These are phyloP conservation scores for Orbilia brochopaga DNA, from an alignment of 2,329 filamentous ascomycete genomes.

Conservation along the genomic window DNA sequence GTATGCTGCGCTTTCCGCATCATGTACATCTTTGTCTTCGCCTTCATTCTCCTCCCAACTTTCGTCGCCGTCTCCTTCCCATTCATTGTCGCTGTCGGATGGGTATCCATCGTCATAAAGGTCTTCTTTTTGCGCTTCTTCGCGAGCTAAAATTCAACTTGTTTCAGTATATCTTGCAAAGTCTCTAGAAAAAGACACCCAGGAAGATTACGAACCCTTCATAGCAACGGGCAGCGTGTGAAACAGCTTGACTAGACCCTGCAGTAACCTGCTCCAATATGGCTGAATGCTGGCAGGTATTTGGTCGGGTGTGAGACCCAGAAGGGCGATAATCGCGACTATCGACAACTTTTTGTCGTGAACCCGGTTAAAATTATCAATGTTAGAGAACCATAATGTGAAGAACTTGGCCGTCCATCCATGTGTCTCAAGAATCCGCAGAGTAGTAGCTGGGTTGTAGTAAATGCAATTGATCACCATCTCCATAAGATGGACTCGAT, in stretches of 20 bases:
- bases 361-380: constrained; percentile 88
- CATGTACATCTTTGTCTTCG: constrained; percentile 68
- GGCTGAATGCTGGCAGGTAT: constrained; percentile 91
- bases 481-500: constrained; percentile 96
- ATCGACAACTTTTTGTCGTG: constrained; percentile 99
- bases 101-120: constrained; percentile 70
- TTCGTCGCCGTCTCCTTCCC: constrained; percentile 73
- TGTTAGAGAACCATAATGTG: constrained; percentile 95
- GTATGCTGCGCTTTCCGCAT: constrained; percentile 92
- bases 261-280: constrained; percentile 90
- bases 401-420: constrained; percentile 99
- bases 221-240: constrained; percentile 84
- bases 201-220: constrained; percentile 68
- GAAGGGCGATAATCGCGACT: constrained; percentile 83
- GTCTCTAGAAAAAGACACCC: neutral
- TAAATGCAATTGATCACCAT: constrained; percentile 98
- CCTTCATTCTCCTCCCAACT: constrained; percentile 77
- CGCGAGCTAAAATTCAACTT: constrained; percentile 67
- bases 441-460: constrained; percentile 86
- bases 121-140: constrained; percentile 89
- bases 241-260: constrained; percentile 88
- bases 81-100: constrained; percentile 70
- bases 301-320: constrained; percentile 78
- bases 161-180: neutral
- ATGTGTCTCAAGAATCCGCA: constrained; percentile 86